Percentiles rank a stretch among this genome's conserved stretches.
Conservation (phyloP, 352 stramenopile species). For the Pilasporangium apinafurcum region DNA sequence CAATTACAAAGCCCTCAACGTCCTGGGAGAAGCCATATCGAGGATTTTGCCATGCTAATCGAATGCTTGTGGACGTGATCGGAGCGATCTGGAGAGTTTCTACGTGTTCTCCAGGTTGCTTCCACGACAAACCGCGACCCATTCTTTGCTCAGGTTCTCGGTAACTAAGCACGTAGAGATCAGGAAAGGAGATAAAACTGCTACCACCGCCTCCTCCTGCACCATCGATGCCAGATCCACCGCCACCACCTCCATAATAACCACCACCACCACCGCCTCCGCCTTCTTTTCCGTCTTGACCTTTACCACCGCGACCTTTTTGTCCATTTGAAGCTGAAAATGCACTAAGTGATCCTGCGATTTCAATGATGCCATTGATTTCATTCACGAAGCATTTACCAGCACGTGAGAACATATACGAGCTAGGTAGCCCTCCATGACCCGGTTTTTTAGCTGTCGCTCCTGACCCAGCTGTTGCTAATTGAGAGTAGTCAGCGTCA, state of each 20-base stretch:
- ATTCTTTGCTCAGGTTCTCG: constrained; percentile 7
- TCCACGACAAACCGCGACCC: constrained; percentile 2
- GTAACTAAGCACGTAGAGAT: constrained; percentile 13
- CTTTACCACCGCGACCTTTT: constrained; percentile 35
- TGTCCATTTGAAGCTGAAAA: constrained; percentile 32
- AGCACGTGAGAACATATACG: constrained; percentile 31
- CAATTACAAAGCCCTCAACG: constrained; percentile 39
- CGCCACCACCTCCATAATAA: constrained; percentile 69
- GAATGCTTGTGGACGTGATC: constrained; percentile 26
- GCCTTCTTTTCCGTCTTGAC: constrained; percentile 66
- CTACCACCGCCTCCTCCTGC: constrained; percentile 56
- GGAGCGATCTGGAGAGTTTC: constrained; percentile 10
- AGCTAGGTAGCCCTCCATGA: constrained; percentile 28
- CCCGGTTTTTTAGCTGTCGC: constrained; percentile 18
- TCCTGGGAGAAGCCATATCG: constrained; percentile 28
- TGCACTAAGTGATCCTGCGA: constrained; percentile 14
- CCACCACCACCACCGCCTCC: constrained; percentile 75
- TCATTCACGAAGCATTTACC: constrained; percentile 29
- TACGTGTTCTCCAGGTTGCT: constrained; percentile 15
- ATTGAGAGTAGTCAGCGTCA: constrained; percentile 36
- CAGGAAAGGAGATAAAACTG: constrained; percentile 30
- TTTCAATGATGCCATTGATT: constrained; percentile 20
- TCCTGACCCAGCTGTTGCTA: constrained; percentile 45
- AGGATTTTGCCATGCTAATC: constrained; percentile 30
- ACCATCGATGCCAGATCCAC: constrained; percentile 50